Evolutionary conservation across 2,329 filamentous ascomycete genomes (phyloP).

Genomic region (Trichoderma semiorbis): DNA sequence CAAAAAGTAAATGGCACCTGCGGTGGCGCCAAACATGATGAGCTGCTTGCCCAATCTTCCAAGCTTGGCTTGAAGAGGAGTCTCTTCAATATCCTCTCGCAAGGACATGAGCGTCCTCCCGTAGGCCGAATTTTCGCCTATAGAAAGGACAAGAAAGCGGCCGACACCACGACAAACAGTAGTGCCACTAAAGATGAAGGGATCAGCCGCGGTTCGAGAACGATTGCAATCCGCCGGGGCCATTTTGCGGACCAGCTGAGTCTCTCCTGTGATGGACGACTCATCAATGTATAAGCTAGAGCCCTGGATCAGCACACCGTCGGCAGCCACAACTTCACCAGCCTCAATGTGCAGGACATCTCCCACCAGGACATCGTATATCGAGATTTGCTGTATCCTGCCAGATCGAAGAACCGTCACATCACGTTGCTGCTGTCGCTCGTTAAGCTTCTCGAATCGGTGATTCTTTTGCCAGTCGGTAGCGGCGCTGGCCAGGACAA

Average conservation of each 20-base stretch:
- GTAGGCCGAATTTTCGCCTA: slow-evolving; percentile 69
- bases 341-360: slow-evolving; percentile 71
- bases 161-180: slow-evolving; percentile 75
- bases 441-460: slow-evolving; percentile 76
- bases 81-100: slow-evolving; percentile 72
- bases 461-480: slow-evolving; percentile 83
- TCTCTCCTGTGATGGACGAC: slow-evolving; percentile 74
- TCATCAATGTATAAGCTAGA: slow-evolving; percentile 62
- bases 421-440: slow-evolving; percentile 71
- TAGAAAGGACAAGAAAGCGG: slow-evolving; percentile 70
- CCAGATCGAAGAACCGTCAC: slow-evolving; percentile 77
- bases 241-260: slow-evolving; percentile 66
- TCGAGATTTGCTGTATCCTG: slow-evolving; percentile 63
- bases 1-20: slow-evolving; percentile 41
- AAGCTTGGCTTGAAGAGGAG: slow-evolving; percentile 73
- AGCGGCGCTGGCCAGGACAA: slow-evolving; percentile 71
- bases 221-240: slow-evolving; percentile 56
- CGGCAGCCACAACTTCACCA: slow-evolving; percentile 67
- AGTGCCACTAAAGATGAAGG: slow-evolving; percentile 76
- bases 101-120: slow-evolving; percentile 77
- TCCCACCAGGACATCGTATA: slow-evolving; percentile 69
- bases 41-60: slow-evolving; percentile 77
- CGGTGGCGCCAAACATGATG: slow-evolving; percentile 39
- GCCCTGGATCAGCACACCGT: slow-evolving; percentile 62
- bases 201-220: slow-evolving; percentile 58